These are phyloP conservation scores for Paramecium pentaurelia DNA, from an alignment of 73 alveolate genomes.

Conservation along the genomic window DNA sequence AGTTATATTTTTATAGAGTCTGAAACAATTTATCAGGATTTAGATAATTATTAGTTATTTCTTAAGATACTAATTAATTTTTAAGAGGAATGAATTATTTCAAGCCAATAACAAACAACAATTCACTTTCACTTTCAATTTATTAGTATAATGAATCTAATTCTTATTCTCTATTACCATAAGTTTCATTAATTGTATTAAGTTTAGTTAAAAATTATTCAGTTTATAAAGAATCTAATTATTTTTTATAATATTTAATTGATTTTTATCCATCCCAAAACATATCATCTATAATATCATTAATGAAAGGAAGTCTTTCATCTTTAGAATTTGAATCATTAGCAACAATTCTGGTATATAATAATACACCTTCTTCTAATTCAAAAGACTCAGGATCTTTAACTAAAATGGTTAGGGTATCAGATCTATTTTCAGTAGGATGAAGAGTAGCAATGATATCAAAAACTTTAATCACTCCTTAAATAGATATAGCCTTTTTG, in stretches of 20 bases:
- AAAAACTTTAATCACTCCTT: not conserved
- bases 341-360: not conserved
- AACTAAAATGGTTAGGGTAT: not conserved
- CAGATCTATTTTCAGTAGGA: not conserved
- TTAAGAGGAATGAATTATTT: not conserved
- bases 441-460: not conserved
- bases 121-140: not conserved
- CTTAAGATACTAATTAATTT: not conserved
- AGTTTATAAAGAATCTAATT: not conserved
- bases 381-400: slow-evolving; percentile 31
- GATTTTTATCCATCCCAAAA: slow-evolving; percentile 1
- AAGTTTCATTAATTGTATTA: slow-evolving; percentile 11
- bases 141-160: not conserved
- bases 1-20: not conserved
- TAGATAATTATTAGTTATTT: not conserved
- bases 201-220: not conserved
- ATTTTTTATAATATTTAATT: not conserved
- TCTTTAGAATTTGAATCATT: not conserved
- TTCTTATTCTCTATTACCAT: not conserved
- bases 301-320: not conserved
- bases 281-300: not conserved
- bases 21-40: not conserved
- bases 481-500: not conserved
- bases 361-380: slow-evolving; percentile 3
- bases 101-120: not conserved